Evolutionary conservation across 176 grass and related monocot species (phyloP).

Genomic region (Aegilops umbellulata): DNA sequence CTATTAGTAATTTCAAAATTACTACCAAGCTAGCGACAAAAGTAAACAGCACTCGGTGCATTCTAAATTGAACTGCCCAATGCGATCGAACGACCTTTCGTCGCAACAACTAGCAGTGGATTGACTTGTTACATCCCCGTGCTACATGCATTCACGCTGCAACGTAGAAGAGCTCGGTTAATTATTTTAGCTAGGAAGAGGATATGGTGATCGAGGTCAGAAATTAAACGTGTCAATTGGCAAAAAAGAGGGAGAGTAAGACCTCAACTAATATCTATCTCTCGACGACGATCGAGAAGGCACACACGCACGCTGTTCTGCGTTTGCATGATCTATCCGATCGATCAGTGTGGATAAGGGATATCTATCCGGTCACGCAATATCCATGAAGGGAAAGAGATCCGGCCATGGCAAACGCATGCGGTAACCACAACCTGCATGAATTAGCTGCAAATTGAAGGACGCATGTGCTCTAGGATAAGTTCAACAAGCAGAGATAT

Average conservation of each 20-base stretch:
- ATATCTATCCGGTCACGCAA: background rate
- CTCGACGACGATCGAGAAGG: background rate
- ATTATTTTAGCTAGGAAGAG: background rate
- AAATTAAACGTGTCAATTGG: background rate
- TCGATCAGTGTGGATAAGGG: background rate
- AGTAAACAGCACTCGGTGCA: background rate
- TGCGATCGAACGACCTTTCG: background rate
- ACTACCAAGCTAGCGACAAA: background rate
- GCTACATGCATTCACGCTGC: background rate
- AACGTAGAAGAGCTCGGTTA: background rate
- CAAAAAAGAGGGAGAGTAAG: background rate
- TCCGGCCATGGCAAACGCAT: background rate
- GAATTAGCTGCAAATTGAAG: background rate
- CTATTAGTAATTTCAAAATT: background rate
- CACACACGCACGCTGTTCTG: background rate
- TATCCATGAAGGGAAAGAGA: background rate
- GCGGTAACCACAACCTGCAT: background rate
- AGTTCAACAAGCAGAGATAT: background rate
- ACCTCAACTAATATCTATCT: background rate
- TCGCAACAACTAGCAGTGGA: background rate
- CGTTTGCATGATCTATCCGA: background rate
- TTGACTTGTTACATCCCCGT: background rate
- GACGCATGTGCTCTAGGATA: background rate
- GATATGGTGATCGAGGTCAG: background rate
- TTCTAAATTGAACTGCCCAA: background rate